Evolutionary conservation across 2,329 filamentous ascomycete genomes (phyloP).

Genomic region (Penicillium olsonii): DNA sequence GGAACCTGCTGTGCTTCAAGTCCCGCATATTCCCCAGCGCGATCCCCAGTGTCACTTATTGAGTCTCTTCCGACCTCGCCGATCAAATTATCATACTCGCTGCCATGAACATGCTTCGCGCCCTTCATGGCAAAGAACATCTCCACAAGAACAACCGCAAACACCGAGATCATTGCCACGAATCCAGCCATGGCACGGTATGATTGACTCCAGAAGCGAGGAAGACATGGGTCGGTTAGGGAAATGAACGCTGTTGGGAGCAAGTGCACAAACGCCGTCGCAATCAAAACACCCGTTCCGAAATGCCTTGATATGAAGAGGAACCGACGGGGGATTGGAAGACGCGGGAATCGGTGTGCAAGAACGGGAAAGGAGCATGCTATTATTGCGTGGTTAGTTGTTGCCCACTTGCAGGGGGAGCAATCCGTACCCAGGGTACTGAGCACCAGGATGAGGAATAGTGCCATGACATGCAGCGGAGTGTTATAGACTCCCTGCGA

Average conservation of each 20-base stretch:
- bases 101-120: slow-evolving; percentile 59
- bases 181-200: slow-evolving; percentile 80
- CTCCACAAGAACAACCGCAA: slow-evolving; percentile 81
- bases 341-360: slow-evolving; percentile 59
- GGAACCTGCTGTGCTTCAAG: slow-evolving; percentile 22
- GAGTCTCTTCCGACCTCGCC: slow-evolving; percentile 27
- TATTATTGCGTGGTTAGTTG: slow-evolving; percentile 24
- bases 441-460: slow-evolving; percentile 65
- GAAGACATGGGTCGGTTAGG: slow-evolving; percentile 66
- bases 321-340: slow-evolving; percentile 60
- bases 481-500: slow-evolving; percentile 60
- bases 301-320: slow-evolving; percentile 63
- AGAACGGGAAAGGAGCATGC: slow-evolving; percentile 65
- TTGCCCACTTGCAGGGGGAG: not conserved
- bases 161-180: slow-evolving; percentile 78
- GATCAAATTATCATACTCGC: slow-evolving; percentile 52
- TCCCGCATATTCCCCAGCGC: slow-evolving; percentile 24
- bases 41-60: slow-evolving; percentile 17
- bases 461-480: slow-evolving; percentile 65
- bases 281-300: slow-evolving; percentile 59
- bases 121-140: slow-evolving; percentile 80
- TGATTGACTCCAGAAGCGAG: slow-evolving; percentile 74
- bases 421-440: slow-evolving; percentile 41
- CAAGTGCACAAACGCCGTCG: slow-evolving; percentile 61
- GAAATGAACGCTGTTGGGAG: slow-evolving; percentile 64